Percentiles rank a stretch among this genome's conserved stretches.
Conservation (phyloP, 352 stramenopile genomes). For the Phytopythium delawarense region DNA sequence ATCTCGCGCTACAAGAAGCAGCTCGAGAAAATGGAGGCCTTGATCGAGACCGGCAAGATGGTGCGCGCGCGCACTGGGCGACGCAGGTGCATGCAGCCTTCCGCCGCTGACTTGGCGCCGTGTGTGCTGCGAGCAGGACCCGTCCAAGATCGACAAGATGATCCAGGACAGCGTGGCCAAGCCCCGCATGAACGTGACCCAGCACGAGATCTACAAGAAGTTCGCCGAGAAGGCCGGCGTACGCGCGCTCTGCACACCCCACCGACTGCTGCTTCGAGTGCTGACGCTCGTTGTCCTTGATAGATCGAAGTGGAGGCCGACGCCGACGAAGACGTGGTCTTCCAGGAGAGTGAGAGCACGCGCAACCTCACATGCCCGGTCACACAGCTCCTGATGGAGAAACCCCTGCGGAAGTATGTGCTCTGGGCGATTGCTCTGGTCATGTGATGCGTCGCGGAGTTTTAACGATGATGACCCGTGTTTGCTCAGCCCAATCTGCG, state of each 20-base stretch:
- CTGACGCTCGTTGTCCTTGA: not conserved
- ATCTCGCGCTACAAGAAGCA: slow-evolving; percentile 64
- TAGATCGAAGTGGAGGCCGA: slow-evolving; percentile 75
- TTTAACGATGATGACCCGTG: not conserved
- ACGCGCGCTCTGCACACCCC: slow-evolving; percentile 6
- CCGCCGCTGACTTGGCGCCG: not conserved
- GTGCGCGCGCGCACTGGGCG: slow-evolving; percentile 8
- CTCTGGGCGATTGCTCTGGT: not conserved
- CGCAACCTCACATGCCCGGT: slow-evolving; percentile 75
- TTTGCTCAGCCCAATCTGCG: slow-evolving; percentile 47
- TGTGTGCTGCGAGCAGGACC: slow-evolving; percentile 17
- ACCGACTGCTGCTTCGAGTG: not conserved
- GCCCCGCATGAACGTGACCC: slow-evolving; percentile 50
- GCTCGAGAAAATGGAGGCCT: slow-evolving; percentile 53
- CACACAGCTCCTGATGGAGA: slow-evolving; percentile 77
- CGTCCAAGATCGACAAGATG: slow-evolving; percentile 58
- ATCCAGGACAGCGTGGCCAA: slow-evolving; percentile 42
- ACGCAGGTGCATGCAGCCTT: not conserved
- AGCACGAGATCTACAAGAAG: slow-evolving; percentile 75
- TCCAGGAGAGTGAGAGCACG: slow-evolving; percentile 77
- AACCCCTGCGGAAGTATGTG: slow-evolving; percentile 70
- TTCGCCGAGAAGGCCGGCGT: slow-evolving; percentile 78
- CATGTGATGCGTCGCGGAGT: not conserved
- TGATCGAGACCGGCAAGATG: slow-evolving; percentile 46
- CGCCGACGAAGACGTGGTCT: slow-evolving; percentile 70